Conservation (phyloP, 495 filamentous ascomycete species). For the Astrothelium subdiscretum region DNA sequence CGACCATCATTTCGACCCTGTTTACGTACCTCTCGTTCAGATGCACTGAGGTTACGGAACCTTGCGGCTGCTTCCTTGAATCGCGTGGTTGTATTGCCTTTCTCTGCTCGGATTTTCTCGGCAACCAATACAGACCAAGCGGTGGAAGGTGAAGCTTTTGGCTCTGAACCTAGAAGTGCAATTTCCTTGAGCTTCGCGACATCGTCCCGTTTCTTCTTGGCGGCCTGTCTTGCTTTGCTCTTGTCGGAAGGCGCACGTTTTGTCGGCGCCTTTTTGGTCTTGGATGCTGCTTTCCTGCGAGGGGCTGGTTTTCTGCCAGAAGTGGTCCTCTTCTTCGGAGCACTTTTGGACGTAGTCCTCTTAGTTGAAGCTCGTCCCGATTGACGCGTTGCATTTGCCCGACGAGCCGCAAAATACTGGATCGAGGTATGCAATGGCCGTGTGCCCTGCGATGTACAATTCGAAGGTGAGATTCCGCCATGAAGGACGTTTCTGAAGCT, state of each 20-base stretch:
- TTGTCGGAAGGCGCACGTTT: neutral
- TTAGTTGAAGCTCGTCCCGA: neutral
- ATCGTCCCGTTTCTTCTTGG: constrained; percentile 8
- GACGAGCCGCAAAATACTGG: neutral
- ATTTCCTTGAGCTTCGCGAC: constrained; percentile 17
- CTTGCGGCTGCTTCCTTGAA: neutral
- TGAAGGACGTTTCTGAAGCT: neutral
- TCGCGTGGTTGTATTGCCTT: neutral
- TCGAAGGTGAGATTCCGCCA: neutral
- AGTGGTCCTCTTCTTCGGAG: constrained; percentile 4
- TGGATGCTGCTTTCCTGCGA: neutral
- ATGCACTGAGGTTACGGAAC: constrained; percentile 4
- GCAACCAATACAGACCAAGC: constrained; percentile 17
- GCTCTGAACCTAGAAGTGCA: constrained; percentile 1
- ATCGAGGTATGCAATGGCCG: neutral
- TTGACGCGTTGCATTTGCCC: neutral
- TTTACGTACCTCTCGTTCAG: constrained; percentile 12
- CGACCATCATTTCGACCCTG: too few relatives aligned
- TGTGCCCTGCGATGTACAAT: neutral
- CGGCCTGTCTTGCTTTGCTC: neutral
- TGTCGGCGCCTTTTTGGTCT: neutral
- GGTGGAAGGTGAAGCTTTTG: neutral
- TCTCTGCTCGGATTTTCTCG: constrained; percentile 8
- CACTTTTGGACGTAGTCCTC: neutral
- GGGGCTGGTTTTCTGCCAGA: neutral